Base-by-base conservation (phyloP, 164 flowering plant species). In the Magnolia sinica region DNA sequence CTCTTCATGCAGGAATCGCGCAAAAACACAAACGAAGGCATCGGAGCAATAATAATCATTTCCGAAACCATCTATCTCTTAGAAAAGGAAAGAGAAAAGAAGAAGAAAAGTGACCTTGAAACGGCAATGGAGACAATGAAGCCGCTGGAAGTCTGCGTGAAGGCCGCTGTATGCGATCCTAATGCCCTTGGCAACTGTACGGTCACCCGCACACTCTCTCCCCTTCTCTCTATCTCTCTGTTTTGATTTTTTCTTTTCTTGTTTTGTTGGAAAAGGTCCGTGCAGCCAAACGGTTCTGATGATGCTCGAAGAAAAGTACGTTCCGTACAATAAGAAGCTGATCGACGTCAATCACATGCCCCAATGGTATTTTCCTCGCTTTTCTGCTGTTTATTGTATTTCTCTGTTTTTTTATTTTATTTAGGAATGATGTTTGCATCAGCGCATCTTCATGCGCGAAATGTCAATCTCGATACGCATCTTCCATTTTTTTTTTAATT, bases 241-340 rank as follows among this genome's bases (percentile, higher is more conserved):
- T 68, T 76, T 50, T 14, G 61, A 11, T 13, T 37, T 27, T 63
- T 37, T 74, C 65, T 52, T 8, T 52, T 66, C 16, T 11, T 55
- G 61, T 11, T 16, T 11, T 11, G 22, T 14, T 31, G 63, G 63
- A 37, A 70, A 18, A n/a, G 86, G 86, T 23, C 83, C 84, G 18
- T 94, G 92, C 72, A 22, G 83, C 79, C 96, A 92, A 73, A 89
- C 96, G 87, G 94, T 89, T 63, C 85, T 86, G 14, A 77, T 92
- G 20, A 92, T 97, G 24, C 78, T 95, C 84, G 99, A 95, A 78
- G 98, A 92, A 85, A 95, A 95, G 94, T 81, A 89, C 6, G 45
- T 93, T 69, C 88, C 93, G 0, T 91, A 95, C 84, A 82, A 86
- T 80, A 0, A 66, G 70, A 87, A 88, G 73, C 83, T 92, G 77